Base-by-base conservation (phyloP, 2,329 filamentous ascomycete species). In the Bipolaris cookei region DNA sequence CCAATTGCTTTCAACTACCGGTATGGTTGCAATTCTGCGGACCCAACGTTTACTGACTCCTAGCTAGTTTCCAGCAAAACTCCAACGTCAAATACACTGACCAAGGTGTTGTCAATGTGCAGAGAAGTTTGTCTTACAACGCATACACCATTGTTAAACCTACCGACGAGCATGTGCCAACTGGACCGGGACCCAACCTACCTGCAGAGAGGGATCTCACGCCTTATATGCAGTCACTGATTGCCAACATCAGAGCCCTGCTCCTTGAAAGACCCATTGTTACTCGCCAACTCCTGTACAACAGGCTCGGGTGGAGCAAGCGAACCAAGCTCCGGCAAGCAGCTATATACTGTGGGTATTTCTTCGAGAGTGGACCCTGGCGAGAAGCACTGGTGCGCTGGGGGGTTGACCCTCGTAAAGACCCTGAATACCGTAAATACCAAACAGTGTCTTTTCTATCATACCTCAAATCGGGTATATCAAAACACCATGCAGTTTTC, bases 281-380 rank as follows among this genome's bases (percentile, higher is more conserved):
- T 87, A 97, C 94, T 3, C 86, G 93, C 0, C 87, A 94, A 18
- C 90, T 89, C 2, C 82, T 97, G 13, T 83, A 89, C 66, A 97
- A 97, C 76, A 83, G 85, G 50, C 81, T 97, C 28, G 77, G 78
- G 32, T 76, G 78, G 60, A 79, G 82, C 46, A 81, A 82, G 56
- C 80, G 82, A 23, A 80, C 82, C 51, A 77, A 80, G 16, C 79
- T 97, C 58, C 90, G 91, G 67, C 85, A 89, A 70, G 90, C 90
- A 44, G 85, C 93, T 50, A 90, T 92, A 61, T 94, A 95, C 68
- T 87, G 91, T 4, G 92, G 90, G 7, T 99, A 97, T 78, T 91
- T 93, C 77, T 97, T 98, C 82, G 89, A 90, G 57, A 92, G 90
- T 20, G 95, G 95, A 0, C 93, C 95, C 0, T 99, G 92, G 90